Evolutionary conservation across 805 yeast genomes (phyloP).

Genomic region (Metschnikowia shivogae): DNA sequence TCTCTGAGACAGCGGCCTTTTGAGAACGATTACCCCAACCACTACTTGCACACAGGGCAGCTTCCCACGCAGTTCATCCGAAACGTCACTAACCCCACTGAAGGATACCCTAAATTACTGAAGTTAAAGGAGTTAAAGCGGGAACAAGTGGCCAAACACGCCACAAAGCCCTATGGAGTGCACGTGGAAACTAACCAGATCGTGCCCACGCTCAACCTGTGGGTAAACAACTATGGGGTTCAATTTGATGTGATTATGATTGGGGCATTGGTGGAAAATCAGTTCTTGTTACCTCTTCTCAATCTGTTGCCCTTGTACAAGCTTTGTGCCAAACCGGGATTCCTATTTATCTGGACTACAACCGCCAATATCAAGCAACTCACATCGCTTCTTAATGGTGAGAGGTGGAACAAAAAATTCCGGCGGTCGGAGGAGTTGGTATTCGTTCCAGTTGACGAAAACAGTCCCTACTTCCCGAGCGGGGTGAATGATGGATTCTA

Average conservation of each 20-base stretch:
- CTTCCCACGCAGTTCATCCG: constrained; percentile 62
- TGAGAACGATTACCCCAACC: constrained; percentile 72
- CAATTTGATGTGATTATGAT: constrained; percentile 90
- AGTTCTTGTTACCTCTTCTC: constrained; percentile 58
- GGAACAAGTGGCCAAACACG: constrained; percentile 48
- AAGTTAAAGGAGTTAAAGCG: constrained; percentile 62
- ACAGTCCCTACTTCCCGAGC: constrained; percentile 61
- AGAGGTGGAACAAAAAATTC: constrained; percentile 55
- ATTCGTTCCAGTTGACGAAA: constrained; percentile 65
- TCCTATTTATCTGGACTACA: constrained; percentile 84
- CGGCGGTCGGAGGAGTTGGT: constrained; percentile 88
- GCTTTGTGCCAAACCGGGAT: constrained; percentile 80
- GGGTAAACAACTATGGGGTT: constrained; percentile 57
- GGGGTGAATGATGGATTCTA: constrained; percentile 35
- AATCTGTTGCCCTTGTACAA: constrained; percentile 65
- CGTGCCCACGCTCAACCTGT: constrained; percentile 50
- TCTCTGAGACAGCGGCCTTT: constrained; percentile 10
- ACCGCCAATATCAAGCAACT: constrained; percentile 65
- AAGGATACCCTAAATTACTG: constrained; percentile 84
- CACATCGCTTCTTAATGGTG: constrained; percentile 49
- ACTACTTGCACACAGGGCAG: constrained; percentile 58
- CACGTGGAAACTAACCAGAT: constrained; percentile 51
- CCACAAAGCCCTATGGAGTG: constrained; percentile 64
- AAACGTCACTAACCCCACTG: constrained; percentile 62
- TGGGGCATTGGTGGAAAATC: constrained; percentile 78